Evolutionary conservation across 306 rosid genomes (phyloP), one percentile per base, ranked within the genome.

Genomic region (Begonia peltatifolia): DNA sequence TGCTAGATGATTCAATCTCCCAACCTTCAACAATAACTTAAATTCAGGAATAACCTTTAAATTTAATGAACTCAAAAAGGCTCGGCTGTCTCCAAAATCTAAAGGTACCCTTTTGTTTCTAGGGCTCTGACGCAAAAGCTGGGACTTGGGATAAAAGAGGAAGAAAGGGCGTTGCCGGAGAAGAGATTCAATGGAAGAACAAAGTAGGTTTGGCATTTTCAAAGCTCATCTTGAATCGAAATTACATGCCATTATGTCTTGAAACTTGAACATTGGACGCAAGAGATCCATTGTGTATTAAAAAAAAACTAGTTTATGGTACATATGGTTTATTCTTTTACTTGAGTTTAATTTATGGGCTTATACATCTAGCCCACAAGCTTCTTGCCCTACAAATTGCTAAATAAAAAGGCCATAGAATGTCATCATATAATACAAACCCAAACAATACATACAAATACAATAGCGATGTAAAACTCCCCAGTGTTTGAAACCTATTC

Each of bases 131-230:
- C 18, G n/a, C n/a, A n/a, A n/a, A n/a, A n/a, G n/a, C n/a, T n/a
- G n/a, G n/a, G 41, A 35, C 0, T 41, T 0, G 79, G 63, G 5
- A 86, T 66, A 5, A 83, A 73, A n/a, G 94, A 61, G 4, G 80
- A 63, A 0, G 95, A 70, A 64, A 83, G 78, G 5, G 65, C 72
- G 15, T 47, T 41, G 50, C 61, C 55, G 6, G 92, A 41, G 6
- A 85, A 80, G n/a, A 48, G 70, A 14, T 85, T 86, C 2, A 85
- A 64, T 13, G 97, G 97, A n/a, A 85, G 79, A 64, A 90, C 76
- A 18, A 90, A 83, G 60, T 90, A 90, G 70, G 95, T 90, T 43
- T 85, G 84, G 12, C 97, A 95, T 0, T 13, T 51, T 51, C 67
- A 22, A 50, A 85, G 94, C 62, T 67, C 59, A 20, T 82, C 92